Percentiles rank a stretch among this genome's conserved stretches.
phyloP scores from a whole-genome alignment of 129 eudicot genomes.

The Saussurea involucrata region DNA sequence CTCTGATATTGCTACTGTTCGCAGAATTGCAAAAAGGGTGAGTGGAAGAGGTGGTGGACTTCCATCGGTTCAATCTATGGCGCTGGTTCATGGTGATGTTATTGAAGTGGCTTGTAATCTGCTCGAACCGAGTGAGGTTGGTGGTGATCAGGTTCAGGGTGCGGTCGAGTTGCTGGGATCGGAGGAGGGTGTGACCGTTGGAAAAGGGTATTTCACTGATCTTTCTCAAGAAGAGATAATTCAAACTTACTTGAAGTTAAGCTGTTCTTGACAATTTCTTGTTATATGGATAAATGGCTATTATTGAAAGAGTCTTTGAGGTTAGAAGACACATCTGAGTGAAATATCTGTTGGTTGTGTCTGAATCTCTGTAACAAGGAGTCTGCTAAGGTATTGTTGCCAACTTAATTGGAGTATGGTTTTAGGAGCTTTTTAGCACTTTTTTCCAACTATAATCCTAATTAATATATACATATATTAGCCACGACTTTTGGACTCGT shows the following conservation, averaged over 20 bases:
- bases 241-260: conserved; percentile 53
- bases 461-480: too few relatives aligned
- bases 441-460: too few relatives aligned
- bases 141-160: conserved; percentile 62
- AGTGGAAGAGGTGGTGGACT: conserved; percentile 93
- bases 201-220: conserved; percentile 89
- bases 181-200: conserved; percentile 70
- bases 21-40: conserved; percentile 66
- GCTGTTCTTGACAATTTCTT: background rate
- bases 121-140: conserved; percentile 64
- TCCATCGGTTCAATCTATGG: conserved; percentile 88
- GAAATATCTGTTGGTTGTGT: too few relatives aligned
- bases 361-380: too few relatives aligned
- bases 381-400: too few relatives aligned
- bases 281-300: background rate
- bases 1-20: conserved; percentile 55
- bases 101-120: conserved; percentile 95
- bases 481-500: too few relatives aligned
- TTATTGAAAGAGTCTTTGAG: too few relatives aligned
- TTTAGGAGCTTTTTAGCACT: too few relatives aligned
- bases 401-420: too few relatives aligned
- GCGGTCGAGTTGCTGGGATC: conserved; percentile 55
- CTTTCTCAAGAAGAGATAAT: conserved; percentile 60
- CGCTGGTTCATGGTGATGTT: conserved; percentile 76
- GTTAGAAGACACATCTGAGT: too few relatives aligned